phyloP scores from a whole-genome alignment of 768 basidiomycete species.

The Lactarius vividus region DNA sequence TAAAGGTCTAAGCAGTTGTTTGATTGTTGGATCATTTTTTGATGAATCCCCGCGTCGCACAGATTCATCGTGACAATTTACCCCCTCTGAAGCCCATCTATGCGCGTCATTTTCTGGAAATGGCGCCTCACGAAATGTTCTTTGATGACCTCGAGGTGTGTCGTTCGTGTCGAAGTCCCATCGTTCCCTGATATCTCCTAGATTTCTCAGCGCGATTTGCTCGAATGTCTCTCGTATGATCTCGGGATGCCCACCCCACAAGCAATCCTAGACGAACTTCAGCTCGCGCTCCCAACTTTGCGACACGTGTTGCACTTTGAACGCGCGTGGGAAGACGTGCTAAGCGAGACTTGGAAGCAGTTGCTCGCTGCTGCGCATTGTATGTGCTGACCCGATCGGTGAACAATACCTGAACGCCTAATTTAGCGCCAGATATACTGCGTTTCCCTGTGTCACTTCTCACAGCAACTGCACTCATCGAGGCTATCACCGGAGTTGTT shows the following conservation, averaged over 20 bases:
- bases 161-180: background rate
- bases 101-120: conserved; percentile 21
- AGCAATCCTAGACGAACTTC: conserved; percentile 22
- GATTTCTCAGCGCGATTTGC: conserved; percentile 24
- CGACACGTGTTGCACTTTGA: conserved; percentile 5
- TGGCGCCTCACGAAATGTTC: conserved; percentile 24
- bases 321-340: conserved; percentile 15
- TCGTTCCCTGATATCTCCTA: background rate
- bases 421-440: conserved; percentile 21
- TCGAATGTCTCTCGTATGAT: conserved; percentile 20
- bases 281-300: conserved; percentile 18
- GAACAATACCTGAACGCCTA: background rate
- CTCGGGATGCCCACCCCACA: conserved; percentile 25
- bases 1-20: conserved; percentile 22
- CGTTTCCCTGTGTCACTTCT: conserved; percentile 24
- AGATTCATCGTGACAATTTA: conserved; percentile 24
- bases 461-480: conserved; percentile 25
- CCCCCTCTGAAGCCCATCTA: conserved; percentile 24
- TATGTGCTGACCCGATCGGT: conserved; percentile 3
- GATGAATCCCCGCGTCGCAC: background rate
- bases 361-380: conserved; percentile 21
- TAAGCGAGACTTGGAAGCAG: conserved; percentile 20
- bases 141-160: conserved; percentile 25
- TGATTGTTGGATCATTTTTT: background rate
- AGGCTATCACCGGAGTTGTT: conserved; percentile 13